Base-by-base conservation (phyloP, 1,284 basidiomycete species). In the Crepidotus sp. region DNA sequence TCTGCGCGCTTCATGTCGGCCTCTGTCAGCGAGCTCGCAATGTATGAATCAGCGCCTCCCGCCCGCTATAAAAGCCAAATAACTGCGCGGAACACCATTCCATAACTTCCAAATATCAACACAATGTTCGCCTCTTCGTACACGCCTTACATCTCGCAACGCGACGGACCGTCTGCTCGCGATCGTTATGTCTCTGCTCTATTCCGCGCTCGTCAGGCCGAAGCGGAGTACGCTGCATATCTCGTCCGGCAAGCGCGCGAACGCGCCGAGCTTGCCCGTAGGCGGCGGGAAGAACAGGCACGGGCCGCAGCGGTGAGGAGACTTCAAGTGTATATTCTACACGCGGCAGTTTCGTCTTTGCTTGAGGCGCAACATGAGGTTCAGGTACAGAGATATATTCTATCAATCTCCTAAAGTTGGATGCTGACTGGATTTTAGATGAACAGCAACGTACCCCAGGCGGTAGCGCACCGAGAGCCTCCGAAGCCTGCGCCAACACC, bases 161-260 rank as follows among this genome's bases (percentile, higher is more conserved):
- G n/a, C 29, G 14, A 29, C 1, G 13, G 36, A 19, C 6, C 6
- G 6, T 34, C 32, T 3, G 31, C 41, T 4, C 36, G 46, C 11
- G 46, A 30, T 1, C 42, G 46, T 6, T 48, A 48, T 24, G 17
- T 48, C 10, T 34, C 42, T 11, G 41, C 46, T 3, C 3, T 43
- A 5, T 43, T 41, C 4, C 36, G 41, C 2, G 46, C 42, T 4
- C 46, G 19, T 0, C 21, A 43, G 25, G 46, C 46, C 4, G 46
- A 48, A 29, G 9, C 31, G n/a, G 46, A 48, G 29, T 48, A 48
- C 27, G 27, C 18, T 1, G 36, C 46, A 7, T 43, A 43, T 22
- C 32, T 48, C 10, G 46, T 31, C n/a, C 29, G 41, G 39, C 45
- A 38, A n/a, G 46, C 38, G 21, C 45, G 40, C n/a, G 34, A 4